phyloP scores from a whole-genome alignment of 306 rosid genomes.

The Rosa multiflora region DNA sequence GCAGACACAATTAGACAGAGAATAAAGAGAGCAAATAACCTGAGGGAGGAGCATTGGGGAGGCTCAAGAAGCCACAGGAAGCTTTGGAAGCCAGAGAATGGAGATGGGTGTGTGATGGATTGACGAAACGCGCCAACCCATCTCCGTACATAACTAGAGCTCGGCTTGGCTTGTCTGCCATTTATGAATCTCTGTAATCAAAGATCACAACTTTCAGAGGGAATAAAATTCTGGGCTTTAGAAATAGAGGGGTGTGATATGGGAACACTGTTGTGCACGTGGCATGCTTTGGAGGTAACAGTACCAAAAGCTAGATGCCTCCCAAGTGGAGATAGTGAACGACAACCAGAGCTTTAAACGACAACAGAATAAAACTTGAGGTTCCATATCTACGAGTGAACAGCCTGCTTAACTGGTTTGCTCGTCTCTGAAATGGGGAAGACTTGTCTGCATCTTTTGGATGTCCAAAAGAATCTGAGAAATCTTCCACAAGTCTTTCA shows the following conservation, averaged over 20 bases:
- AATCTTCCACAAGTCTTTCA: not conserved
- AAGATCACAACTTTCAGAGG: not conserved
- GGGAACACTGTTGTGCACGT: not conserved
- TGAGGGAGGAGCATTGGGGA: constrained; percentile 58
- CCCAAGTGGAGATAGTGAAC: not conserved
- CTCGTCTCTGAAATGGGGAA: not conserved
- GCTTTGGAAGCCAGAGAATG: constrained; percentile 64
- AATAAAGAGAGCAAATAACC: constrained; percentile 39
- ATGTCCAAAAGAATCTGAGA: not conserved
- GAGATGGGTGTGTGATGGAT: constrained; percentile 54
- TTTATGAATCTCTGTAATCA: constrained; percentile 11
- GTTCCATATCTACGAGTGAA: no score
- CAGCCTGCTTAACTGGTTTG: no score
- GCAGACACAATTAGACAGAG: not conserved
- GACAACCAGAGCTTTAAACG: not conserved
- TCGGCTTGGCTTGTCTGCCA: constrained; percentile 93
- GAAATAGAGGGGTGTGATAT: not conserved
- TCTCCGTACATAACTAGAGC: constrained; percentile 71
- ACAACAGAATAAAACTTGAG: not conserved
- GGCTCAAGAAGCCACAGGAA: constrained; percentile 72
- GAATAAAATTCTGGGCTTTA: not conserved
- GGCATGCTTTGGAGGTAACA: not conserved
- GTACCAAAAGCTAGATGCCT: constrained; percentile 1
- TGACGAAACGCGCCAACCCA: constrained; percentile 59
- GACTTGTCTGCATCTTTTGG: not conserved